Evolutionary conservation across 2,329 filamentous ascomycete species (phyloP).

Genomic region (Alternaria metachromatica): DNA sequence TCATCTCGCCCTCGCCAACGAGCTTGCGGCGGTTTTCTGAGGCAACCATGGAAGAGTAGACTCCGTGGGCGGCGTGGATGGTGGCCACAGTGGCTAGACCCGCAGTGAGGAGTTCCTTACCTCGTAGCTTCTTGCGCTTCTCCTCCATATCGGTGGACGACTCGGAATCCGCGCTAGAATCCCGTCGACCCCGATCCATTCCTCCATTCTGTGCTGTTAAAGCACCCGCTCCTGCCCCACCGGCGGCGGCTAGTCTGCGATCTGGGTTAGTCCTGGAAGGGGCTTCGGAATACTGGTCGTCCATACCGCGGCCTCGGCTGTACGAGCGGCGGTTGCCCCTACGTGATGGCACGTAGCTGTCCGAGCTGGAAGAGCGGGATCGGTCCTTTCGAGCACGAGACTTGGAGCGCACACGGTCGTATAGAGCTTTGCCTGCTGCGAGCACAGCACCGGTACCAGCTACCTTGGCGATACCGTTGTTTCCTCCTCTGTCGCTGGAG

Average conservation of each 20-base stretch:
- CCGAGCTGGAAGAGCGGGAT: conserved; percentile 51
- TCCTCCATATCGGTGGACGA: conserved; percentile 69
- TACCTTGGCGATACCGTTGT: conserved; percentile 57
- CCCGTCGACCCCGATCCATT: conserved; percentile 28
- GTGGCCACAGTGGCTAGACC: conserved; percentile 72
- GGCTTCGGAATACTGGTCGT: conserved; percentile 52
- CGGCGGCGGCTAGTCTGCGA: conserved; percentile 46
- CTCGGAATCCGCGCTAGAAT: conserved; percentile 50
- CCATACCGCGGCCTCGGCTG: conserved; percentile 51
- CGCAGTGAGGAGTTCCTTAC: conserved; percentile 70
- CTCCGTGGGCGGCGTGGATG: conserved; percentile 70
- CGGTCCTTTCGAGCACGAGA: conserved; percentile 56
- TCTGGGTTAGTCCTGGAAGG: conserved; percentile 44
- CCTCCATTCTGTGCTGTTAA: conserved; percentile 33
- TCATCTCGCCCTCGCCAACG: conserved; percentile 69
- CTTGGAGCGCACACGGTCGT: conserved; percentile 63
- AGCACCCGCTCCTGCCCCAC: conserved; percentile 47
- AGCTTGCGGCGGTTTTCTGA: conserved; percentile 66
- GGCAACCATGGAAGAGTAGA: conserved; percentile 69
- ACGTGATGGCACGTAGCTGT: conserved; percentile 59
- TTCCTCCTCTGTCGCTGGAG: conserved; percentile 57
- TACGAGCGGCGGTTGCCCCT: conserved; percentile 52
- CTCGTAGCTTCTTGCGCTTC: conserved; percentile 67
- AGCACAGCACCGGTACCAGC: conserved; percentile 57
- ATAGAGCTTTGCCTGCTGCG: conserved; percentile 59